Base-by-base conservation (phyloP, 306 rosid species). In the Fragaria vesca region DNA sequence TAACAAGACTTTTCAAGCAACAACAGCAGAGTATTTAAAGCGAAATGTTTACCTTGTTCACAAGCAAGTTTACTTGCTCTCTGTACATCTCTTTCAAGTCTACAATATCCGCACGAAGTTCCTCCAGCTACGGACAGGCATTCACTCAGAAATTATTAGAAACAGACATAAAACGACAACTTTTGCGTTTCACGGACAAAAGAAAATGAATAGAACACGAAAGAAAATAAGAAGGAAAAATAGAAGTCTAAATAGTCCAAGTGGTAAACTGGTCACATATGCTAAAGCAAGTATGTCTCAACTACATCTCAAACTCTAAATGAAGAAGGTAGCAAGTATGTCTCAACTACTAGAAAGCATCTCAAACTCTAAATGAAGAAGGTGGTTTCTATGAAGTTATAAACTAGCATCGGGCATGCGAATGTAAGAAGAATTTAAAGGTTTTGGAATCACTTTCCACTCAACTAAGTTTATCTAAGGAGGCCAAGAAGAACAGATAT, bases 31-130 rank as follows among this genome's bases (percentile, higher is more conserved):
- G 36, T 48, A 48, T 16, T 67, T 10, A 57, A 26, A 36, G 55
- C 1, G 38, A 71, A 46, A 32, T 70, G 51, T 52, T 32, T 90
- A 95, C 99, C 99, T 92, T 86, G 70, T 96, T 96, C 82, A 96
- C 99, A 67, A 96, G 98, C 79, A 96, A 66, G 88, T 93, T 91
- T 62, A 96, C 98, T 91, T 96, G 99, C 83, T 96, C 99, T 79
- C 98, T 90, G 88, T 96, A 96, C 99, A 96, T 96, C 84, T 96
- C 99, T 91, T 96, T 96, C 89, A 96, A 87, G 85, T 96, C 99
- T 26, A 96, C 79, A 81, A 96, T 93, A 87, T 96, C 99, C 40
- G 98, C 99, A 24, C 99, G 98, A 67, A 96, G 99, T 80, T 96
- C 99, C 88, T 96, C 99, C 91, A 96, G 85, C 99, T 96, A 74